Evolutionary conservation across 140 eudicot genomes (phyloP), one percentile per base, ranked within the genome.

Genomic region (Oenanthe javanica): DNA sequence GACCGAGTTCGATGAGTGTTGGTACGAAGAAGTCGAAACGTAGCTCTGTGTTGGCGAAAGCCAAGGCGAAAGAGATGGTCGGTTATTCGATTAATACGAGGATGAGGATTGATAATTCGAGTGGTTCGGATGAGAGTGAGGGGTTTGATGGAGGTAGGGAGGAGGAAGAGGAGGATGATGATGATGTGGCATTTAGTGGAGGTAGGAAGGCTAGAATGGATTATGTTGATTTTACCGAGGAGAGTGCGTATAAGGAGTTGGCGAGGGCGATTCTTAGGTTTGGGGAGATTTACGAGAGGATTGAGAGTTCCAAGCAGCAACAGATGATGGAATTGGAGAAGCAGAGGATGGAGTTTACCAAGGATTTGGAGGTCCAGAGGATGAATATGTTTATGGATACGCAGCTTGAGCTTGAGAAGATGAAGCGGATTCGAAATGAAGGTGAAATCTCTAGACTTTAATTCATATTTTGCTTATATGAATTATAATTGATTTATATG

Each of bases 261-360:
- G 89, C 86, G 47, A 84, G 79, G 77, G 86, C 91, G 75, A 80
- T 88, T 55, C 52, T 76, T 47, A 75, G 87, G 80, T 82, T 88
- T 69, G 91, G 86, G 12, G 91, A 88, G 80, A 88, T 88, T 51
- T 86, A 86, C 21, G 87, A 87, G 79, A 84, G 90, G 82, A 78
- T 84, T 11, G 94, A 90, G 85, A 83, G 72, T 72, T 78, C 80
- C 1, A 90, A 90, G 78, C 88, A 86, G 86, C 82, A 88, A 71
- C 92, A 88, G 87, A 75, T 88, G 83, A 76, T 90, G 89, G 88
- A 90, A 69, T 72, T 90, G 83, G 94, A 90, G 84, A 90, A 88
- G 47, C 86, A 86, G 86, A 77, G 92, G 72, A 84, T 90, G 92
- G 92, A 87, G 74, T 87, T 90, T 51, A 84, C 88, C 0, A 84